Evolutionary conservation across 2,329 filamentous ascomycete genomes (phyloP).

Genomic region (Fusarium duplospermum): DNA sequence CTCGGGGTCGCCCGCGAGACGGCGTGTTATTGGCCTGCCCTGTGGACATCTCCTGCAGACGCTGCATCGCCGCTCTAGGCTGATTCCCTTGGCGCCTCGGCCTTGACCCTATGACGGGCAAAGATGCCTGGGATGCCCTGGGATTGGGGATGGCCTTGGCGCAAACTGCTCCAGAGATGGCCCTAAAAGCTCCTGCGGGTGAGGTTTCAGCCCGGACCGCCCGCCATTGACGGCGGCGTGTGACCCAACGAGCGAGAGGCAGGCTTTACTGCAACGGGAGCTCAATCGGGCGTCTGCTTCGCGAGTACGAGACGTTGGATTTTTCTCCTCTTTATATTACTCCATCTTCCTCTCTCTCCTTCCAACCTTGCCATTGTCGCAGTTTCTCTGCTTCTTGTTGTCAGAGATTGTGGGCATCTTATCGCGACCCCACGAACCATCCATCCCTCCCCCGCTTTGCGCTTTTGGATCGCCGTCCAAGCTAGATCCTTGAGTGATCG

Average conservation of each 20-base stretch:
- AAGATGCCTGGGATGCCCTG: slow-evolving; percentile 1
- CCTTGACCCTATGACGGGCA: slow-evolving; percentile 25
- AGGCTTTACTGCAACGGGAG: slow-evolving; percentile 1
- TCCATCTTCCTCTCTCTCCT: neutral
- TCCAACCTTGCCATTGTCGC: neutral
- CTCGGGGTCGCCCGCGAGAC: slow-evolving; percentile 38
- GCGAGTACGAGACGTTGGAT: slow-evolving; percentile 4
- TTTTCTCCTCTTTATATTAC: slow-evolving; percentile 10
- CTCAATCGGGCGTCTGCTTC: slow-evolving; percentile 19
- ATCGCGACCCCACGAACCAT: slow-evolving; percentile 9
- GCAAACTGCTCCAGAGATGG: slow-evolving; percentile 16
- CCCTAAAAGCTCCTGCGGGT: slow-evolving; percentile 35
- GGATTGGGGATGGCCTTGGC: neutral
- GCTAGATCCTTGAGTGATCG: slow-evolving; percentile 10
- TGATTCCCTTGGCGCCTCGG: slow-evolving; percentile 9
- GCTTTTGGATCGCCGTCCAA: slow-evolving; percentile 3
- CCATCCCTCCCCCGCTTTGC: slow-evolving; percentile 23
- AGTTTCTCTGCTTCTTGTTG: neutral
- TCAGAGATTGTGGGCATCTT: neutral
- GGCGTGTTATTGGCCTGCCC: slow-evolving; percentile 38
- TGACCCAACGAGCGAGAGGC: neutral
- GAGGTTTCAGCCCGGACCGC: slow-evolving; percentile 40
- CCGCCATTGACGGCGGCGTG: slow-evolving; percentile 26
- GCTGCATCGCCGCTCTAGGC: neutral
- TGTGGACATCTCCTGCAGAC: slow-evolving; percentile 26